Percentiles rank a stretch among this genome's conserved stretches.
Evolutionary conservation across 2,329 filamentous ascomycete species (phyloP).

Genomic region (Talaromyces verruculosus): DNA sequence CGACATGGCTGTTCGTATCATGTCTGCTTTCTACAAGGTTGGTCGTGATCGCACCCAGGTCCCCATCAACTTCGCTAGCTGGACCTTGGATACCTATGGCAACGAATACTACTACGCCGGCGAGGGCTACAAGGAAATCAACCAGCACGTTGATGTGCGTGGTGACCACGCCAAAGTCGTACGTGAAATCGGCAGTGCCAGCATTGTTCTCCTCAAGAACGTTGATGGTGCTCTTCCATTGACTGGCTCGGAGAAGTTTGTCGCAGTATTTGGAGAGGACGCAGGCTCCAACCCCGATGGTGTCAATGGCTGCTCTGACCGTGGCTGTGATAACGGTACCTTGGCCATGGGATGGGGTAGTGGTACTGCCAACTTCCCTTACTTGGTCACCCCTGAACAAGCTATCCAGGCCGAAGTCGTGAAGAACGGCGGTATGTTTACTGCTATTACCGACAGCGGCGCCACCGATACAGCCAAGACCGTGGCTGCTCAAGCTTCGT

Average conservation of each 20-base stretch:
- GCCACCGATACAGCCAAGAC: conserved; percentile 52
- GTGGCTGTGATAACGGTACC: conserved; percentile 61
- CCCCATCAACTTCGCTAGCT: conserved; percentile 81
- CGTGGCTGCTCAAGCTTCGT: conserved; percentile 53
- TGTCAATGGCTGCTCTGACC: conserved; percentile 75
- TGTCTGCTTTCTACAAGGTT: conserved; percentile 65
- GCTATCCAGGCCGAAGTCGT: conserved; percentile 67
- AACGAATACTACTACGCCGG: conserved; percentile 64
- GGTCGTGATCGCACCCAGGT: conserved; percentile 54
- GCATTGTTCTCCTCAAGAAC: conserved; percentile 90
- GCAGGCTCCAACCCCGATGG: conserved; percentile 72
- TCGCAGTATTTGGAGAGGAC: conserved; percentile 80
- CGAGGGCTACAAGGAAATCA: conserved; percentile 66
- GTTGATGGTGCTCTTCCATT: conserved; percentile 66
- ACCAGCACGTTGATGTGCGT: conserved; percentile 82
- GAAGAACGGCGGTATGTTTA: conserved; percentile 66
- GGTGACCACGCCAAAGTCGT: conserved; percentile 70
- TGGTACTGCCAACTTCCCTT: conserved; percentile 62
- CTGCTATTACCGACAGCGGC: conserved; percentile 58
- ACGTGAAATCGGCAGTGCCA: conserved; percentile 73
- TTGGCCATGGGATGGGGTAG: conserved; percentile 65
- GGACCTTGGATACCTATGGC: conserved; percentile 75
- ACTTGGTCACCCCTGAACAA: conserved; percentile 62
- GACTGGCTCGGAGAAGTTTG: conserved; percentile 68
- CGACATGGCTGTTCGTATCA: conserved; percentile 85